phyloP scores from a whole-genome alignment of 768 basidiomycete genomes.

The Nidularia pulvinata region DNA sequence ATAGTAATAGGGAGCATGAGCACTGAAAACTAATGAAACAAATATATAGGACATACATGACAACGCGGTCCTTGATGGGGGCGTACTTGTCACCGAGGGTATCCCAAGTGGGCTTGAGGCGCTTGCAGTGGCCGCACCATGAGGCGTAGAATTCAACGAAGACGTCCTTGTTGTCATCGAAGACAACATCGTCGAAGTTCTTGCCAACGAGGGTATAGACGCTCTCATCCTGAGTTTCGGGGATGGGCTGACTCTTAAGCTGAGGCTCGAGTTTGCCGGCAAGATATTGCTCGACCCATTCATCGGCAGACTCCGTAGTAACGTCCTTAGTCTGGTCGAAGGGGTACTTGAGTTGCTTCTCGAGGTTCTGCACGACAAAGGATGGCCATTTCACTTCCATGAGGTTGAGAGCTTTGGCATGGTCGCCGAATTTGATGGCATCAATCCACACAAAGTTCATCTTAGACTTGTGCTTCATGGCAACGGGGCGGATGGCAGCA shows the following conservation, averaged over 20 bases:
- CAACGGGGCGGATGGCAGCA: slow-evolving; percentile 71
- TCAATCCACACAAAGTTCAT: slow-evolving; percentile 99
- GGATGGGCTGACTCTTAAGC: slow-evolving; percentile 90
- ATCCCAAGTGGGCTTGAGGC: slow-evolving; percentile 94
- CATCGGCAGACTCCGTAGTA: slow-evolving; percentile 52
- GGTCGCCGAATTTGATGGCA: slow-evolving; percentile 92
- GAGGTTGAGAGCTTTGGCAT: slow-evolving; percentile 94
- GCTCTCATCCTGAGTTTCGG: slow-evolving; percentile 78
- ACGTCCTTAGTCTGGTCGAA: slow-evolving; percentile 68
- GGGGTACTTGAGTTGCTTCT: slow-evolving; percentile 88
- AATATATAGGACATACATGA: slow-evolving; percentile 57
- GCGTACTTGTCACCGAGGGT: slow-evolving; percentile 85
- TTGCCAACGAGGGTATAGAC: slow-evolving; percentile 87
- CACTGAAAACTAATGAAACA: neutral
- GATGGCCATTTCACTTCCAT: slow-evolving; percentile 86
- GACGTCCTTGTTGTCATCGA: slow-evolving; percentile 90
- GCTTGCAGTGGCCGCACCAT: slow-evolving; percentile 98
- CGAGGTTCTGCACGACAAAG: slow-evolving; percentile 90
- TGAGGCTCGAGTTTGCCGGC: slow-evolving; percentile 76
- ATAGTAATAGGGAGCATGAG: slow-evolving; percentile 7
- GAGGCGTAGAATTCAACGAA: slow-evolving; percentile 97
- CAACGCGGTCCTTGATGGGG: slow-evolving; percentile 66
- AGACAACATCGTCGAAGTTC: slow-evolving; percentile 85
- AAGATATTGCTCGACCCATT: slow-evolving; percentile 64
- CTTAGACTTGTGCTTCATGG: slow-evolving; percentile 79